These are phyloP conservation scores for Pestalotiopsis sp. DNA, from an alignment of 2,329 filamentous ascomycete genomes.

Conservation along the genomic window DNA sequence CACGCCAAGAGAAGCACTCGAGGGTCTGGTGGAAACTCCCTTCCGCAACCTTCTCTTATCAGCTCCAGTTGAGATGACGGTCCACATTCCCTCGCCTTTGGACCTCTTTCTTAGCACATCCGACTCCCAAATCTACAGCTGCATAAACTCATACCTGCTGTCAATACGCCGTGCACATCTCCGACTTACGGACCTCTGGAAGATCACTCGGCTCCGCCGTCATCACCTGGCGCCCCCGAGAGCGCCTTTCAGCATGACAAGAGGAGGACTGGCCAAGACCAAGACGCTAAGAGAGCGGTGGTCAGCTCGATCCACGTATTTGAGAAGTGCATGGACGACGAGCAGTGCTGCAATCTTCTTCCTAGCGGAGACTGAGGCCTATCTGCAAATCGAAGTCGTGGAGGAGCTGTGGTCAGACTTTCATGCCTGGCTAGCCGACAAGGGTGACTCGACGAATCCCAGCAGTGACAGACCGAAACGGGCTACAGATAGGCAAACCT, in stretches of 20 bases:
- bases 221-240: constrained; percentile 74
- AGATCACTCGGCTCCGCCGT: constrained; percentile 75
- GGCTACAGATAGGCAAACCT: background rate
- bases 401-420: constrained; percentile 81
- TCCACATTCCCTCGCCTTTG: constrained; percentile 76
- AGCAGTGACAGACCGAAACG: background rate
- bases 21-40: constrained; percentile 49
- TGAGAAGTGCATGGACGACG: constrained; percentile 89
- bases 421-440: constrained; percentile 68
- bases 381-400: constrained; percentile 88
- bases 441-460: constrained; percentile 24
- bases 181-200: constrained; percentile 84
- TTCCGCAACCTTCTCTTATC: constrained; percentile 86
- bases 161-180: constrained; percentile 85
- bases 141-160: constrained; percentile 85
- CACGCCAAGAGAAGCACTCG: constrained; percentile 32
- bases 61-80: constrained; percentile 68
- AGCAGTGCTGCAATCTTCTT: constrained; percentile 87
- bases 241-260: constrained; percentile 63
- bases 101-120: constrained; percentile 82
- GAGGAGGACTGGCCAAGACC: constrained; percentile 62
- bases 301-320: constrained; percentile 62
- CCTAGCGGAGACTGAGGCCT: constrained; percentile 82
- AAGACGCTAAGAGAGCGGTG: constrained; percentile 65
- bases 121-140: constrained; percentile 79